Conservation (phyloP, 352 stramenopile genomes). For the Phytophthora fragariae region DNA sequence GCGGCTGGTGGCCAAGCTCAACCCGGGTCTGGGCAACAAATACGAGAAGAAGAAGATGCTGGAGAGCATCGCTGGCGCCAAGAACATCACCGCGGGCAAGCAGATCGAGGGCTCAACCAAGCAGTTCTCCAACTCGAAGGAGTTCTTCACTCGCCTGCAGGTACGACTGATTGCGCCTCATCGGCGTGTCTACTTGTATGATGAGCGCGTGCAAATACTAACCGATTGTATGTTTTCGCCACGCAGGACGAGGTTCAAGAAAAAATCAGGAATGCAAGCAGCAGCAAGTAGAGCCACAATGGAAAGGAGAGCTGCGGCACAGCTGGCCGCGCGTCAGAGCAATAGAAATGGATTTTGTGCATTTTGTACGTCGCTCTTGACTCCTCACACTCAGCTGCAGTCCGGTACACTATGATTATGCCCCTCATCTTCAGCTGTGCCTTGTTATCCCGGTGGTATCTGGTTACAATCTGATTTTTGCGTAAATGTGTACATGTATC, state of each 20-base stretch:
- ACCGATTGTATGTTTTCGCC: slow-evolving; percentile 5
- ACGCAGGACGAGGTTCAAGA: slow-evolving; percentile 54
- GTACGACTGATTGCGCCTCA: slow-evolving; percentile 38
- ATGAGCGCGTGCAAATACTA: slow-evolving; percentile 7
- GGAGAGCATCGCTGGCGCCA: slow-evolving; percentile 78
- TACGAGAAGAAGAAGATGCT: slow-evolving; percentile 95
- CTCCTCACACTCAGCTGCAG: slow-evolving; percentile 7
- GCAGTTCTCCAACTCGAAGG: slow-evolving; percentile 90
- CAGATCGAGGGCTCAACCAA: slow-evolving; percentile 82
- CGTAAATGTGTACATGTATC: too few relatives aligned
- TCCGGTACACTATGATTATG: neutral
- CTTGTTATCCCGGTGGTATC: neutral
- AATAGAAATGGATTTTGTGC: slow-evolving; percentile 54
- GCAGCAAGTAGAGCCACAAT: slow-evolving; percentile 34
- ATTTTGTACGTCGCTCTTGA: slow-evolving; percentile 27
- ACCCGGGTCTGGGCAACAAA: slow-evolving; percentile 95
- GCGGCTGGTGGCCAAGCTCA: slow-evolving; percentile 93
- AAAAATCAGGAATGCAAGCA: slow-evolving; percentile 49
- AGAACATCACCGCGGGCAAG: slow-evolving; percentile 88
- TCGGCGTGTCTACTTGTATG: slow-evolving; percentile 14
- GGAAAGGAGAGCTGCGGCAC: slow-evolving; percentile 7
- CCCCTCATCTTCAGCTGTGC: neutral
- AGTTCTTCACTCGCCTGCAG: slow-evolving; percentile 86
- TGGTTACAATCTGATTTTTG: neutral
- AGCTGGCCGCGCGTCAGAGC: slow-evolving; percentile 12